These are phyloP conservation scores for Mycena chlorophos DNA, from an alignment of 768 basidiomycete genomes.

Conservation along the genomic window DNA sequence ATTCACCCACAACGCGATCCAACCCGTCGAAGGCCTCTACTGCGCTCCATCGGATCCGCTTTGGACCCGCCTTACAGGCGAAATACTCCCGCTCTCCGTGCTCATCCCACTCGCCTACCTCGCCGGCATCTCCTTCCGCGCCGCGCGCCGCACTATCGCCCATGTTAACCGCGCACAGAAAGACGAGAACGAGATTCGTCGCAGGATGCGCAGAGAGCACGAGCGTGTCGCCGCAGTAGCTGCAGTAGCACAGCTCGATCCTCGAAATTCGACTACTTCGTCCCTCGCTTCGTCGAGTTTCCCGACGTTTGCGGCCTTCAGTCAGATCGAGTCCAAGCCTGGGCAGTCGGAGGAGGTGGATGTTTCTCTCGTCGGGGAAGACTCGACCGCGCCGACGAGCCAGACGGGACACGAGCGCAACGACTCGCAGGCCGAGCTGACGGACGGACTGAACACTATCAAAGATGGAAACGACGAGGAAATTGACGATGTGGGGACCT, in stretches of 20 bases:
- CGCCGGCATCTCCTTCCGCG: slow-evolving; percentile 44
- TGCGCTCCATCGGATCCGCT: slow-evolving; percentile 61
- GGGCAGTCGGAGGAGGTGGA: slow-evolving; percentile 15
- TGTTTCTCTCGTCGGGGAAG: slow-evolving; percentile 7
- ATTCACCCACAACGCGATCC: slow-evolving; percentile 43
- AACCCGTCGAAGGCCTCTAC: slow-evolving; percentile 51
- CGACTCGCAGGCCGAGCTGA: neutral
- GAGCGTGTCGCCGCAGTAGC: neutral
- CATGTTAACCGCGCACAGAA: slow-evolving; percentile 39
- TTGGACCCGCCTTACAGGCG: slow-evolving; percentile 67
- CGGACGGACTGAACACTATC: neutral
- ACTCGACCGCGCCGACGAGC: slow-evolving; percentile 1
- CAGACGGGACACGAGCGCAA: neutral
- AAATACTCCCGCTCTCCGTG: slow-evolving; percentile 53
- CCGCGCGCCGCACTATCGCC: slow-evolving; percentile 35
- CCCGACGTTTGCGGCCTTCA: slow-evolving; percentile 31
- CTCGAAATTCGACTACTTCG: too few relatives aligned
- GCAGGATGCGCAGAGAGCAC: neutral
- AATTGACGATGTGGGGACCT: neutral
- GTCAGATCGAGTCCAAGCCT: slow-evolving; percentile 15
- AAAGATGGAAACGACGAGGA: slow-evolving; percentile 1
- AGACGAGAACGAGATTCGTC: slow-evolving; percentile 24
- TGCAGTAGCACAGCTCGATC: slow-evolving; percentile 14
- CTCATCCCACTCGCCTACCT: slow-evolving; percentile 53
- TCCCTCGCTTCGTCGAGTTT: slow-evolving; percentile 34